Base-by-base conservation (phyloP, 2,329 filamentous ascomycete species). In the Alternaria infectoria region DNA sequence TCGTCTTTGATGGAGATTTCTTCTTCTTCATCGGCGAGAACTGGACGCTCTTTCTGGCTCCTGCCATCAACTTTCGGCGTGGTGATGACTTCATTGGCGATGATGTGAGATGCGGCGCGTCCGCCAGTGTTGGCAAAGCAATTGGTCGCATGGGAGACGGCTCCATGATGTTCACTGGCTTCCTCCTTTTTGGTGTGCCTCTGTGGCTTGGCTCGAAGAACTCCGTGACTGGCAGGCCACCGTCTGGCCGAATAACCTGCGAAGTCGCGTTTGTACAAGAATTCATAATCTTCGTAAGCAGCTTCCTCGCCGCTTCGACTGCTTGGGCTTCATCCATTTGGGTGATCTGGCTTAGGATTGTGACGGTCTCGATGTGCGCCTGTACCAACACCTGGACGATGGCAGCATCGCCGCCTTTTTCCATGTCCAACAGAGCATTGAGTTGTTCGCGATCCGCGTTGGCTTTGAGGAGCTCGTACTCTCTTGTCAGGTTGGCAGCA, bases 171-270 rank as follows among this genome's bases (percentile, higher is more conserved):
- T 83, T 76, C 15, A 83, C 75, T 12, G 80, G 81, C 74, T 88
- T 89, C 69, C 86, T 85, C 68, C 91, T 87, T 81, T 93, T 95
- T 0, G 93, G 91, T 3, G 93, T 96, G 19, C 92, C 91, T 40
- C 86, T 83, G 70, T 89, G 90, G 10, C 85, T 87, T 3, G 93
- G 91, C 7, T 92, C 88, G 68, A 93, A 90, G 36, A 86, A 84
- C 61, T 95, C 89, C 0, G 79, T 83, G 6, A 89, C 81, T 0
- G 87, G 85, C 5, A 89, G 81, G 58, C 84, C 87, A 19, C 93
- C 93, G 72, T 97, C 95, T 2, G 95, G 93, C 77, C 96, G 97
- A 78, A 99, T 91, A 25, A 97, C 88, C 71, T 96, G 93, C 0
- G 92, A 90, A 7, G 90, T 88, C 0, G 92, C 90, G 25, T 88